phyloP scores from a whole-genome alignment of 768 basidiomycete genomes.

The Tricholomella constricta region DNA sequence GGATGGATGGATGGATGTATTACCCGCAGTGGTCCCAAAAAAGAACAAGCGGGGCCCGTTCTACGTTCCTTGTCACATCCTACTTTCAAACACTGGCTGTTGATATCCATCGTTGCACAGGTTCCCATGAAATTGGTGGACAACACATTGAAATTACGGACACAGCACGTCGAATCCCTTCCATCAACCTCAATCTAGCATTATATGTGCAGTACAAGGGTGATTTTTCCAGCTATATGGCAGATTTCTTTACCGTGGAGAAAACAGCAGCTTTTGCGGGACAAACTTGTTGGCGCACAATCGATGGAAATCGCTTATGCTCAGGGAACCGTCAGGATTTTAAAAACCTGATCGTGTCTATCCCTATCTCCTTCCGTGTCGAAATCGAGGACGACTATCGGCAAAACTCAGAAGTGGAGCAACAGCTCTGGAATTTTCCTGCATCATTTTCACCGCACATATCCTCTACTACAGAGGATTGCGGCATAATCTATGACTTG shows the following conservation, averaged over 20 bases:
- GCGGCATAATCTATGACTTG: constrained; percentile 23
- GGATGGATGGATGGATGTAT: too few relatives aligned
- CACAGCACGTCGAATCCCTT: not conserved
- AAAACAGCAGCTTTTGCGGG: not conserved
- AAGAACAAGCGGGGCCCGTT: too few relatives aligned
- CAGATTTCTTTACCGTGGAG: not conserved
- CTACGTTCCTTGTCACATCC: not conserved
- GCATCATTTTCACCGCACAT: constrained; percentile 8
- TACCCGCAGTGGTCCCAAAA: too few relatives aligned
- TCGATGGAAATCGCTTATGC: constrained; percentile 17
- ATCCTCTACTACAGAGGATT: not conserved
- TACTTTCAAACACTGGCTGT: not conserved
- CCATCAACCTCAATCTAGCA: too few relatives aligned
- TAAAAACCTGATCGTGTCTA: constrained; percentile 16
- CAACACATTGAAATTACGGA: not conserved
- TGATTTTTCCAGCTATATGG: not conserved
- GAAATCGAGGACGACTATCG: constrained; percentile 15
- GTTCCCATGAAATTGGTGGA: not conserved
- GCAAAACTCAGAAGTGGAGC: not conserved
- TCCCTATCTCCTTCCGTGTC: constrained; percentile 21
- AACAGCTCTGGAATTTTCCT: constrained; percentile 24
- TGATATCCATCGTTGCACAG: not conserved
- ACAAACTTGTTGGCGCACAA: constrained; percentile 22
- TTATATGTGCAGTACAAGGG: not conserved
- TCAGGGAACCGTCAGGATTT: constrained; percentile 13